phyloP scores from a whole-genome alignment of 2,329 filamentous ascomycete genomes.

The Claviceps sp. region DNA sequence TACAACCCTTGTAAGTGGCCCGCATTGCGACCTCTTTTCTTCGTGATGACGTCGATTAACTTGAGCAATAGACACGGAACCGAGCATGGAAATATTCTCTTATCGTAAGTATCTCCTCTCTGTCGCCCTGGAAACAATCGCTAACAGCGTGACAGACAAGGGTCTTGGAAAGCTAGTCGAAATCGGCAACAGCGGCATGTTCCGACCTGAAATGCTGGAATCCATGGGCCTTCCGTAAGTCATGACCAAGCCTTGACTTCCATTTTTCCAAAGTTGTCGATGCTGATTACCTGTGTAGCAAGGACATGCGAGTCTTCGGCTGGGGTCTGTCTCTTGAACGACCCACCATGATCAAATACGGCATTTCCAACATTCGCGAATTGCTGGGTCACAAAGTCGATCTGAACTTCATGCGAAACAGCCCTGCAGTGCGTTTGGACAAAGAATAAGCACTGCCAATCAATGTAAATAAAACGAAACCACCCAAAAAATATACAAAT shows the following conservation, averaged over 20 bases:
- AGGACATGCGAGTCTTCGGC: slow-evolving; percentile 84
- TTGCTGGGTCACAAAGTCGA: slow-evolving; percentile 92
- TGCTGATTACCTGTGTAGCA: slow-evolving; percentile 17
- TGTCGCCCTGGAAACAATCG: not conserved
- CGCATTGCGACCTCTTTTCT: not conserved
- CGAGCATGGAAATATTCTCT: slow-evolving; percentile 95
- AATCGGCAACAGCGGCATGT: slow-evolving; percentile 98
- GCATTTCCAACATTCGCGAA: slow-evolving; percentile 81
- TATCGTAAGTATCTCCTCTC: slow-evolving; percentile 36
- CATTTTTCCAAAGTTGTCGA: not conserved
- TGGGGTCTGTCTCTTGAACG: slow-evolving; percentile 86
- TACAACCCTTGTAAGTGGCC: slow-evolving; percentile 12
- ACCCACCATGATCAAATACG: slow-evolving; percentile 96
- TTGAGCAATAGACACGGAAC: slow-evolving; percentile 55
- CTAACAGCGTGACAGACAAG: slow-evolving; percentile 33
- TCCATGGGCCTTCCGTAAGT: slow-evolving; percentile 68
- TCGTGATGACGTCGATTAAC: slow-evolving; percentile 58
- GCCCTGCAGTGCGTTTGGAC: slow-evolving; percentile 80
- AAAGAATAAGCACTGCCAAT: slow-evolving; percentile 45
- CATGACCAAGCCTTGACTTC: not conserved
- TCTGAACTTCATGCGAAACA: slow-evolving; percentile 79
- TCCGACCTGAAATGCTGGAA: slow-evolving; percentile 93
- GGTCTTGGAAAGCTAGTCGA: slow-evolving; percentile 86
- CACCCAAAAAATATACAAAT: no score
- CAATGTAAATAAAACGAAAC: no score